Evolutionary conservation across 2,329 filamentous ascomycete species (phyloP).

Genomic region (Eutypa lata): DNA sequence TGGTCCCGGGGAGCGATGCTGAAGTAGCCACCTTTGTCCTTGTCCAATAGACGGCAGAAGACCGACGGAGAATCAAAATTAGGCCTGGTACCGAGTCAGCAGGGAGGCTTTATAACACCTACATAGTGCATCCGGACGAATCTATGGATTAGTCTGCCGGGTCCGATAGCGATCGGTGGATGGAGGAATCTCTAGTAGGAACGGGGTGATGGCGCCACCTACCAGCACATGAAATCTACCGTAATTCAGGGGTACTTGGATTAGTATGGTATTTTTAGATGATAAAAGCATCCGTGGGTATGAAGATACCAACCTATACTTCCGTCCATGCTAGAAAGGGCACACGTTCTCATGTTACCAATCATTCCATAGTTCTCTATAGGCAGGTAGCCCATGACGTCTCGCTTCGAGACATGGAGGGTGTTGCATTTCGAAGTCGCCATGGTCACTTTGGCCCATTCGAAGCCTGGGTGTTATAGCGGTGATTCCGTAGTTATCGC

Average conservation of each 20-base stretch:
- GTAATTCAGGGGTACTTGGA: slow-evolving; percentile 5
- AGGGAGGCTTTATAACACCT: background rate
- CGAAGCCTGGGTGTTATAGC: too few species aligned
- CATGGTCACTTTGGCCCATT: slow-evolving; percentile 14
- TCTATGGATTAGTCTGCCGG: too few species aligned
- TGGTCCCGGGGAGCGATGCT: slow-evolving; percentile 56
- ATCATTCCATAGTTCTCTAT: slow-evolving; percentile 80
- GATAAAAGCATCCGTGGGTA: background rate
- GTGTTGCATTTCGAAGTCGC: slow-evolving; percentile 16
- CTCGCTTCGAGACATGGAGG: slow-evolving; percentile 22
- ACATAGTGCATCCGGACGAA: too few species aligned
- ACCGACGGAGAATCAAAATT: slow-evolving; percentile 76
- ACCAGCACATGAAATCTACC: slow-evolving; percentile 74
- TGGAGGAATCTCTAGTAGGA: too few species aligned
- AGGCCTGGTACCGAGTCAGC: slow-evolving; percentile 47
- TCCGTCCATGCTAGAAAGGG: slow-evolving; percentile 70
- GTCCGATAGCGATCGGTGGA: too few species aligned
- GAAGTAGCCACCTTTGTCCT: slow-evolving; percentile 72
- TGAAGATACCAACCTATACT: slow-evolving; percentile 44
- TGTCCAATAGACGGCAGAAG: slow-evolving; percentile 72
- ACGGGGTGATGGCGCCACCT: slow-evolving; percentile 19
- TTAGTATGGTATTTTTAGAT: background rate
- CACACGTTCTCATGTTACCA: slow-evolving; percentile 77
- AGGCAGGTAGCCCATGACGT: slow-evolving; percentile 47
- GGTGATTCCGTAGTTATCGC: too few species aligned